A percentile compares a stretch with the other conserved stretches of the same genome.
Evolutionary conservation across 148 eudicot genomes (phyloP).

Genomic region (Euryodendron excelsum): DNA sequence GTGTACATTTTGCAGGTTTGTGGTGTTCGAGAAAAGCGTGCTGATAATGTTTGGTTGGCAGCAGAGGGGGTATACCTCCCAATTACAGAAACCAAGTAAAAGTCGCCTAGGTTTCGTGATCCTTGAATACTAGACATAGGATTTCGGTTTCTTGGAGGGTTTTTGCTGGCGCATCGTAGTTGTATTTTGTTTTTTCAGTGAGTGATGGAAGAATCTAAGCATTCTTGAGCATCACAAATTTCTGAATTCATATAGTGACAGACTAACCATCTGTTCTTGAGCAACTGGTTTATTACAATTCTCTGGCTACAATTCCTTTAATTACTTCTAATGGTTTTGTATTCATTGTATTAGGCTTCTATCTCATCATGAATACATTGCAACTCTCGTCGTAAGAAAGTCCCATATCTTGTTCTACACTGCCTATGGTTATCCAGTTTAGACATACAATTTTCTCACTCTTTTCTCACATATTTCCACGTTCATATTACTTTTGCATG

Average conservation of each 20-base stretch:
- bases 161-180: background rate
- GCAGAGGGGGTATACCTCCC: slow-evolving; percentile 80
- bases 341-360: background rate
- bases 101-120: slow-evolving; percentile 19
- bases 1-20: slow-evolving; percentile 51
- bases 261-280: background rate
- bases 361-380: background rate
- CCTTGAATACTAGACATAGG: background rate
- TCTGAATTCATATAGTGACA: background rate
- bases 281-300: background rate
- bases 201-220: background rate
- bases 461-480: background rate
- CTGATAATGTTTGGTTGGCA: slow-evolving; percentile 73
- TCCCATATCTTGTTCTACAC: background rate
- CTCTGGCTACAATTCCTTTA: background rate
- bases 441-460: background rate
- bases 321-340: background rate
- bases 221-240: slow-evolving; percentile 7
- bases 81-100: slow-evolving; percentile 40
- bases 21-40: slow-evolving; percentile 56
- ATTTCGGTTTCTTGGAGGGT: background rate
- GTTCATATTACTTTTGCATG: background rate
- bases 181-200: background rate
- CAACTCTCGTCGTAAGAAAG: background rate
- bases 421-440: background rate